Conservation (phyloP, 108 stramenopile species). For the Tribonema minus region DNA sequence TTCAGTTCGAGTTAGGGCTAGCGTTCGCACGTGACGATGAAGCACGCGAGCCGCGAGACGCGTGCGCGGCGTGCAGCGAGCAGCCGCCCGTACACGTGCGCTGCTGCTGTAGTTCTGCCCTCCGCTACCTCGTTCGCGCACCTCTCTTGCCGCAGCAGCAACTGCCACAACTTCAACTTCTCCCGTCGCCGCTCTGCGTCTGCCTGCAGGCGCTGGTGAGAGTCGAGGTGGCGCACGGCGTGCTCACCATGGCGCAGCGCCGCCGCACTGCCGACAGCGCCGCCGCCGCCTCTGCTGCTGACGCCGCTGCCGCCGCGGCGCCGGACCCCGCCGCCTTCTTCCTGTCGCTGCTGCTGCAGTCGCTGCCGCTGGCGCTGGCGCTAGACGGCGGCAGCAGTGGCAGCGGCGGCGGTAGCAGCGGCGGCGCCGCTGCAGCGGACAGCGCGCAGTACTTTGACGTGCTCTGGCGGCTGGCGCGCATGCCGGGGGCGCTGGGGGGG, state of each 20-base stretch:
- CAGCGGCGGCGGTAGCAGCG: background rate
- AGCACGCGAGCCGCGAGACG: too few relatives aligned
- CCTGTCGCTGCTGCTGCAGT: background rate
- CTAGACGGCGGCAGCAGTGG: background rate
- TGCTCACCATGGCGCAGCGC: conserved; percentile 3
- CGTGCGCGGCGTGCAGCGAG: too few relatives aligned
- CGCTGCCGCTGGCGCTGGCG: background rate
- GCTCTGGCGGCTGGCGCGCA: background rate
- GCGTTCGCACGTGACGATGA: too few relatives aligned
- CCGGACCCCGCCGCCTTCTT: conserved; percentile 4
- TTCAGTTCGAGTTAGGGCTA: too few relatives aligned
- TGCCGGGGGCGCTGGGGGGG: background rate
- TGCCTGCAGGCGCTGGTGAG: too few relatives aligned
- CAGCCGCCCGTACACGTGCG: too few relatives aligned
- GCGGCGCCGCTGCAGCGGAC: background rate
- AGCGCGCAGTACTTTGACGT: background rate
- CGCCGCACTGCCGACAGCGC: conserved; percentile 2
- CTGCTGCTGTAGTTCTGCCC: too few relatives aligned
- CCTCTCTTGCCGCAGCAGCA: too few relatives aligned
- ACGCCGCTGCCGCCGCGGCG: background rate
- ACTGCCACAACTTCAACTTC: too few relatives aligned
- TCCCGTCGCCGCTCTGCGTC: too few relatives aligned
- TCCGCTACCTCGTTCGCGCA: too few relatives aligned
- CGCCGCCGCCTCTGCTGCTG: background rate
- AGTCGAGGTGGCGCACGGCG: conserved; percentile 16